These are phyloP conservation scores for Arthrobotrys entomopaga DNA, from an alignment of 2,329 filamentous ascomycete species.

Conservation along the genomic window DNA sequence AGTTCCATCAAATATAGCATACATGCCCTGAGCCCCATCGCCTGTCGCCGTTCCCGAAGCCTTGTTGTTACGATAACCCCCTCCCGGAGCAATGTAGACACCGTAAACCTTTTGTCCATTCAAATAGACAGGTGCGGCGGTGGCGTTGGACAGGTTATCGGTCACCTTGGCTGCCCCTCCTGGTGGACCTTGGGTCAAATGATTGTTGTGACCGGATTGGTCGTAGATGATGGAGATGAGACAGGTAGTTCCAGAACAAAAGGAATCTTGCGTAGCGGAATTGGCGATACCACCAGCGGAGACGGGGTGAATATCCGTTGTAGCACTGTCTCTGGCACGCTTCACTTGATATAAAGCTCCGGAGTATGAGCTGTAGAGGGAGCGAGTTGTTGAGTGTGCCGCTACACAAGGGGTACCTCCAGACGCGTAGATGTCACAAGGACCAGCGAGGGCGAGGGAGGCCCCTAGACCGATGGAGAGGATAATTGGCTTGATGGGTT, in stretches of 20 bases:
- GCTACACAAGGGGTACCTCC: conserved; percentile 73
- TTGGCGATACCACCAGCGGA: conserved; percentile 72
- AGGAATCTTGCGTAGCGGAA: conserved; percentile 70
- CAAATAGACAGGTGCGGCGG: conserved; percentile 71
- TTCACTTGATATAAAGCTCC: conserved; percentile 71
- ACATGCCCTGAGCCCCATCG: conserved; percentile 70
- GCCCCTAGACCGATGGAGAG: conserved; percentile 62
- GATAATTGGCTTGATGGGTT: conserved; percentile 40
- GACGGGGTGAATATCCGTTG: conserved; percentile 66
- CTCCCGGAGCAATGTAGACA: conserved; percentile 71
- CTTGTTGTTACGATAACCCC: conserved; percentile 71
- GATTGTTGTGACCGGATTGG: conserved; percentile 71
- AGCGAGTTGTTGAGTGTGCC: conserved; percentile 73
- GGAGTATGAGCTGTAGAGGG: conserved; percentile 68
- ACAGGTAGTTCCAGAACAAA: conserved; percentile 71
- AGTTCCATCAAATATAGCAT: conserved; percentile 70
- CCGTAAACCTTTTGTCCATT: conserved; percentile 73
- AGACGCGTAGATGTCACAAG: conserved; percentile 71
- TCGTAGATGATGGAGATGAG: conserved; percentile 74
- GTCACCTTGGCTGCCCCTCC: conserved; percentile 69
- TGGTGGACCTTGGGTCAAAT: conserved; percentile 71
- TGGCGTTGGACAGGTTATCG: conserved; percentile 71
- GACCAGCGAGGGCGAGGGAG: conserved; percentile 66
- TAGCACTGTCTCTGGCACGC: conserved; percentile 65
- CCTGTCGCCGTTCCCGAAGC: conserved; percentile 67